Evolutionary conservation across 768 basidiomycete species (phyloP).

Genomic region (Collybia mongolica): DNA sequence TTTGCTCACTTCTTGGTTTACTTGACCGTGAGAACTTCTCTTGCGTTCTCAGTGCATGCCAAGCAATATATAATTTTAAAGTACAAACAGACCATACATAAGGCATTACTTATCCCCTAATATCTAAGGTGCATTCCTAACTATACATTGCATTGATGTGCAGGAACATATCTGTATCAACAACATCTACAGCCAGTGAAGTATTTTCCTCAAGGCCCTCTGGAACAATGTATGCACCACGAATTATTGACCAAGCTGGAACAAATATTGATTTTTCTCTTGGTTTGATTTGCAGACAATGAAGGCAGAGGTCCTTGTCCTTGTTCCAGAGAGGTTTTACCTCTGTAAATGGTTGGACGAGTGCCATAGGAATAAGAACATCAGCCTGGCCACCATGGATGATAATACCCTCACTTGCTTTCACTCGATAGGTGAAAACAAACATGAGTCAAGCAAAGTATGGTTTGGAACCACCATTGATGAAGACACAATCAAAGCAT

Average conservation of each 20-base stretch:
- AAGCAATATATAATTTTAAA: too few species aligned
- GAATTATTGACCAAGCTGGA: neutral
- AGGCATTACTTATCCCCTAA: too few species aligned
- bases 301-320: neutral
- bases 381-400: too few species aligned
- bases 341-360: neutral
- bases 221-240: conserved; percentile 2
- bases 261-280: neutral
- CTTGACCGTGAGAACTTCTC: too few species aligned
- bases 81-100: too few species aligned
- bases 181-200: neutral
- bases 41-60: too few species aligned
- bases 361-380: neutral
- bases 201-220: neutral
- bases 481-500: conserved; percentile 12
- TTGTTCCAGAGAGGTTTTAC: neutral
- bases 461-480: neutral
- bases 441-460: neutral
- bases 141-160: conserved; percentile 56
- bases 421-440: neutral
- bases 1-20: too few species aligned
- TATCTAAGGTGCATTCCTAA: too few species aligned
- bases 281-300: neutral
- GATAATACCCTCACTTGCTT: too few species aligned
- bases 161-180: conserved; percentile 10